Evolutionary conservation across 2,329 filamentous ascomycete species (phyloP), one percentile per base, ranked within the genome.

Genomic region (Beauveria sp.): DNA sequence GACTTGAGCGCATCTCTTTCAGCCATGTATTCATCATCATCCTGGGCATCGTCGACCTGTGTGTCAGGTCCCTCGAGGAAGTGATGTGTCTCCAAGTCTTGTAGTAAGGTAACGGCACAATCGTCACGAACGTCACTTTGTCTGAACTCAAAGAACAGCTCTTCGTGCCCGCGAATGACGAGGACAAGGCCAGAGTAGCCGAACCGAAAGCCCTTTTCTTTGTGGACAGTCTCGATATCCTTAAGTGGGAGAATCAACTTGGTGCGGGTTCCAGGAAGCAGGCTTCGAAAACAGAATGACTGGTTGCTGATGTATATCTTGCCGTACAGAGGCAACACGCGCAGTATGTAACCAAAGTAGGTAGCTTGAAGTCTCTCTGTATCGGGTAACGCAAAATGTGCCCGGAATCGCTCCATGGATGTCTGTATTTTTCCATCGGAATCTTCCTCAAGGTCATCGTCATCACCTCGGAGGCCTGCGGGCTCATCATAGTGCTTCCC

Each of bases 81-180:
- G 43, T 86, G 85, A 5, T 84, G 82, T 5, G 85, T 85, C 67
- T 96, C 91, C 1, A 98, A 77, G 59, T 85, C 86, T 62, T 89
- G 88, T 45, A 96, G 80, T 20, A 97, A 74, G 5, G 89, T 96
- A 34, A 96, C 84, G 2, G 89, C 86, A 70, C 93, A 97, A 72
- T 98, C 93, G 69, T 99, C 93, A 60, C 95, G 87, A 62, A 88
- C 81, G 40, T 92, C 92, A 1, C 83, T 79, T 53, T 87, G 83
- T 58, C 84, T 83, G 70, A 98, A 98, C 72, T 99, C 93, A 69
- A 99, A 98, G 74, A 98, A 98, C 1, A 99, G 77, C 74, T 98
- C 95, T 72, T 98, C 95, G 64, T 97, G 91, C 0, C 93, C 95
- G 59, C 89, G 87, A 65, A 99, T 96, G 5, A 96, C 89, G n/a